A percentile compares a stretch with the other conserved stretches of the same genome.
These are phyloP conservation scores for Ophiocordyceps sinensis DNA, from an alignment of 2,329 filamentous ascomycete species.

Conservation along the genomic window DNA sequence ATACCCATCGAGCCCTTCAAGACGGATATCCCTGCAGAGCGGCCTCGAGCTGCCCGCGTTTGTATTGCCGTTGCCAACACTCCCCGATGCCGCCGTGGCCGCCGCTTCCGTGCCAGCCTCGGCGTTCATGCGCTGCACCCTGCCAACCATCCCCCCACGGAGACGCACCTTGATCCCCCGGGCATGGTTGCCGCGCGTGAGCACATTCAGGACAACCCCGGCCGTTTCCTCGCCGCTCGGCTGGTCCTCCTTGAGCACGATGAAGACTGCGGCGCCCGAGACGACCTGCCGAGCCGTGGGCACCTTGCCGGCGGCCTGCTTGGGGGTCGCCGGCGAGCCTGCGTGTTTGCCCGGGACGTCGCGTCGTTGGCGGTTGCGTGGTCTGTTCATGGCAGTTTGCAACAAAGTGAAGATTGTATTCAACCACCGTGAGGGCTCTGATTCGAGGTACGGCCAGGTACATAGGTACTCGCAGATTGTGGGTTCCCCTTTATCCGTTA, in stretches of 20 bases:
- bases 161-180: slow-evolving; percentile 68
- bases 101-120: slow-evolving; percentile 2
- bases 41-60: too few species aligned
- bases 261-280: slow-evolving; percentile 51
- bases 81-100: slow-evolving; percentile 11
- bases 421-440: too few species aligned
- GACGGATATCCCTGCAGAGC: slow-evolving; percentile 16
- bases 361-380: slow-evolving; percentile 17
- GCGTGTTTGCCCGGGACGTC: slow-evolving; percentile 2
- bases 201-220: slow-evolving; percentile 50
- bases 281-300: slow-evolving; percentile 37
- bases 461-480: too few species aligned
- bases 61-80: slow-evolving; percentile 13
- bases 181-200: slow-evolving; percentile 62
- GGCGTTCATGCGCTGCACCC: slow-evolving; percentile 50
- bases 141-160: slow-evolving; percentile 54
- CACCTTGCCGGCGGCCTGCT: slow-evolving; percentile 23
- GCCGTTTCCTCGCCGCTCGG: slow-evolving; percentile 56
- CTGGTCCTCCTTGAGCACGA: slow-evolving; percentile 65
- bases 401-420: not conserved
- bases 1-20: slow-evolving; percentile 10
- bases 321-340: slow-evolving; percentile 14
- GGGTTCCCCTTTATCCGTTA: too few species aligned
- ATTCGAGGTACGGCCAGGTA: too few species aligned
- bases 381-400: slow-evolving; percentile 14